Percentiles rank a stretch among this genome's conserved stretches.
phyloP scores from a whole-genome alignment of 176 grass and related monocot species.

The Calamus simplicifolius region DNA sequence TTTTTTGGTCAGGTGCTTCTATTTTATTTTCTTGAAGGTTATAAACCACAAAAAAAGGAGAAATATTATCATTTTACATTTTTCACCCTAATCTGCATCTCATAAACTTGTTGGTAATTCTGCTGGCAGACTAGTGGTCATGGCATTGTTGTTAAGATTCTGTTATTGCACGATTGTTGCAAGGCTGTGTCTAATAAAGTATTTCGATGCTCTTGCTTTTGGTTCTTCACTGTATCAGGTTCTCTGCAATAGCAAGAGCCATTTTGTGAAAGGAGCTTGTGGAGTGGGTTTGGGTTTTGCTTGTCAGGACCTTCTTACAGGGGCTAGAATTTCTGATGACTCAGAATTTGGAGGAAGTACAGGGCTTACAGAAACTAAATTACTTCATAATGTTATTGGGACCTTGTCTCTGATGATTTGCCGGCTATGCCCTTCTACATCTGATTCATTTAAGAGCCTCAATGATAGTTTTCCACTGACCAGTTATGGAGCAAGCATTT shows the following conservation, averaged over 20 bases:
- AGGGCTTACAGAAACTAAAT: constrained; percentile 36
- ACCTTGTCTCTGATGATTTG: constrained; percentile 41
- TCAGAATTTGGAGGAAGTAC: constrained; percentile 35
- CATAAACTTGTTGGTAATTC: too few species aligned
- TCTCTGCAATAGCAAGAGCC: constrained; percentile 61
- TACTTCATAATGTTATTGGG: constrained; percentile 49
- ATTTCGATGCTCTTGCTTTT: neutral
- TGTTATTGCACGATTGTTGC: too few species aligned
- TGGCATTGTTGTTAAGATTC: too few species aligned
- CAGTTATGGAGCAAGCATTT: constrained; percentile 25
- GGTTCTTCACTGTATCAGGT: constrained; percentile 35
- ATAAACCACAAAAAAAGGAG: too few species aligned
- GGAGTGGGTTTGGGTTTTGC: constrained; percentile 64
- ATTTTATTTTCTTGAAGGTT: too few species aligned
- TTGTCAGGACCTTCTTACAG: constrained; percentile 60
- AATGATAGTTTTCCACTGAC: constrained; percentile 7
- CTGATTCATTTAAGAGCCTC: constrained; percentile 51
- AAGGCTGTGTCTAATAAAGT: too few species aligned
- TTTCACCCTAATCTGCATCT: too few species aligned
- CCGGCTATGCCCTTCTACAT: constrained; percentile 48
- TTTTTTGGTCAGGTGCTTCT: too few species aligned
- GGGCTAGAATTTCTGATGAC: constrained; percentile 31
- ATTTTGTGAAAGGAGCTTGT: constrained; percentile 83
- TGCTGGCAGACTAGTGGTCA: too few species aligned
- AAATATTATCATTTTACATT: too few species aligned